Base-by-base conservation (phyloP, 2,329 filamentous ascomycete genomes). In the Beauveria sp. region DNA sequence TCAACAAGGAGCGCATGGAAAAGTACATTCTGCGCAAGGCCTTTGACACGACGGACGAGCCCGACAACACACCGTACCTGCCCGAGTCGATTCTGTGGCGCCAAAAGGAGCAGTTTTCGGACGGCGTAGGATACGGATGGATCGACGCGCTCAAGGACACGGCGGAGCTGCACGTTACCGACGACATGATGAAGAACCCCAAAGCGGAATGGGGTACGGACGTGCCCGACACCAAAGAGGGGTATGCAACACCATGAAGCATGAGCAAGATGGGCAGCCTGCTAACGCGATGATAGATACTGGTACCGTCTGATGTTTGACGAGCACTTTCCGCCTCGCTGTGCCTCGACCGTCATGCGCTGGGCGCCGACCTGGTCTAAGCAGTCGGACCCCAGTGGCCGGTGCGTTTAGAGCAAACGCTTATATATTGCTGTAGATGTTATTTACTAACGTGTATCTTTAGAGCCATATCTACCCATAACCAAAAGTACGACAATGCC, bases 221-320 rank as follows among this genome's bases (percentile, higher is more conserved):
- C 72, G 85, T 96, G 65, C 96, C 95, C 10, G 93, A 97, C 72
- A 93, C 89, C 72, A 99, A 99, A 84, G 95, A 99, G 79, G 95
- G 92, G 78, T 93, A 86, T 69, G 86, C 81, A 61, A 40, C 67
- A 62, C 62, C 34, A 46, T 24, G 22, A 45, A 31, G 55, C 1
- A 40, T 59, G 9, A 56, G 61, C 22, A 16, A 26, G 5, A n/a
- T 6, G 12, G 20, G 46, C n/a, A 24, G 8, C 12, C 14, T 62
- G 62, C 71, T 76, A 60, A 76, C 66, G 7, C 52, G 51, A 18
- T 40, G 52, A 53, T 67, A 89, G 87, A 52, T 96, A 96, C 83
- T 99, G 95, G 95, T 99, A 99, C 80, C 88, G 95, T 70, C 83
- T 80, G 74, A 98, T 99, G 93, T 99, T 98, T 74, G 95, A 99